A percentile compares a stretch with the other conserved stretches of the same genome.
phyloP scores from a whole-genome alignment of 2,329 filamentous ascomycete species.

The Corniculantispora saksenae region DNA sequence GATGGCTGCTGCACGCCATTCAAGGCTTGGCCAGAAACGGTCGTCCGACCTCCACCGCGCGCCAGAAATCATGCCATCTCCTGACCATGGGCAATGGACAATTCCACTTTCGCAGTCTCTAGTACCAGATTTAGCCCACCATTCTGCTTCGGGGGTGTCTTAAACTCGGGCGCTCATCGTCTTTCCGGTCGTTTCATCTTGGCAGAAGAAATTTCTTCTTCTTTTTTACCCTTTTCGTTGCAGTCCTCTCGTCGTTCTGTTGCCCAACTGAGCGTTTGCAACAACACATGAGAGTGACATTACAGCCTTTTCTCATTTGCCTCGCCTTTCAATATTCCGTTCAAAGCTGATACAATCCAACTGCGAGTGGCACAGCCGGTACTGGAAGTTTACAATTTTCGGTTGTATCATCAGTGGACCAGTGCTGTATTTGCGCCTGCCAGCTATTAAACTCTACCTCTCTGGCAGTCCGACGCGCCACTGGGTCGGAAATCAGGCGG shows the following conservation, averaged over 20 bases:
- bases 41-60: conserved; percentile 10
- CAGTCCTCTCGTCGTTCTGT: not conserved
- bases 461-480: not conserved
- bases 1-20: conserved; percentile 4
- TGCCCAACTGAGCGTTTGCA: conserved; percentile 1
- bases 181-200: not conserved
- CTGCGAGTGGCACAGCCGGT: not conserved
- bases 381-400: not conserved
- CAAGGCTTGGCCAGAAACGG: conserved; percentile 14
- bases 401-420: not conserved
- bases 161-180: not conserved
- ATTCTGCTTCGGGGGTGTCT: not conserved
- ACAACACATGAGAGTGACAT: not conserved
- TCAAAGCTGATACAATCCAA: not conserved
- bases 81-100: conserved; percentile 13
- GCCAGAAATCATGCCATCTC: conserved; percentile 20
- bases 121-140: not conserved
- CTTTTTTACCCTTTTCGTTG: not conserved
- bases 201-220: not conserved
- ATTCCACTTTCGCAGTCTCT: conserved; percentile 11
- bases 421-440: not conserved
- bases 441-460: not conserved
- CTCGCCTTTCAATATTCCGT: not conserved
- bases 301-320: not conserved
- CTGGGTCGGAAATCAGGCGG: not conserved